Conservation (phyloP, 345 rosid species). For the Brassica cretica region DNA sequence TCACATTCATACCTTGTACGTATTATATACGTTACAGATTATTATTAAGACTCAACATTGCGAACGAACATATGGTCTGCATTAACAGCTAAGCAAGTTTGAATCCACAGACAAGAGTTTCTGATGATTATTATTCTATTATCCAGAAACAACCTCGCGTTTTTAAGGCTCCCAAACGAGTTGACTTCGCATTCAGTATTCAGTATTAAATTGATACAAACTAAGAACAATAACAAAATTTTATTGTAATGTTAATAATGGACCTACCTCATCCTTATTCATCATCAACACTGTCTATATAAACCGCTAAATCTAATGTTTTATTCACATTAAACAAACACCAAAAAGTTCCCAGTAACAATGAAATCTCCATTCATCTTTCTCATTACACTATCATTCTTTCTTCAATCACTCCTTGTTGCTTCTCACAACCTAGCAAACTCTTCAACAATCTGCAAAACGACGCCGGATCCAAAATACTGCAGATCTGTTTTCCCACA, state of each 20-base stretch:
- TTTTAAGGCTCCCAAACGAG: conserved; percentile 29
- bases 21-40: background rate
- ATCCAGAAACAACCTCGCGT: conserved; percentile 22
- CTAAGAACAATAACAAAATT: background rate
- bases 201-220: background rate
- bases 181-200: conserved; percentile 11
- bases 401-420: conserved; percentile 5
- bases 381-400: conserved; percentile 13
- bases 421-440: conserved; percentile 31
- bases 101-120: conserved; percentile 17
- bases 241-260: background rate
- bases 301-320: background rate
- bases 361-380: conserved; percentile 21
- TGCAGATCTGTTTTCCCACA: conserved; percentile 62
- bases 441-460: conserved; percentile 50
- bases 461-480: conserved; percentile 61
- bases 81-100: conserved; percentile 20
- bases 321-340: background rate
- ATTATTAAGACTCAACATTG: background rate
- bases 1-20: background rate
- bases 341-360: background rate
- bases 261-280: background rate
- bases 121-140: conserved; percentile 8
- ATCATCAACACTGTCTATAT: background rate
- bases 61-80: conserved; percentile 12